A percentile compares a stretch with the other conserved stretches of the same genome.
Conservation (phyloP, 2,329 filamentous ascomycete species). For the Coniella vitis region DNA sequence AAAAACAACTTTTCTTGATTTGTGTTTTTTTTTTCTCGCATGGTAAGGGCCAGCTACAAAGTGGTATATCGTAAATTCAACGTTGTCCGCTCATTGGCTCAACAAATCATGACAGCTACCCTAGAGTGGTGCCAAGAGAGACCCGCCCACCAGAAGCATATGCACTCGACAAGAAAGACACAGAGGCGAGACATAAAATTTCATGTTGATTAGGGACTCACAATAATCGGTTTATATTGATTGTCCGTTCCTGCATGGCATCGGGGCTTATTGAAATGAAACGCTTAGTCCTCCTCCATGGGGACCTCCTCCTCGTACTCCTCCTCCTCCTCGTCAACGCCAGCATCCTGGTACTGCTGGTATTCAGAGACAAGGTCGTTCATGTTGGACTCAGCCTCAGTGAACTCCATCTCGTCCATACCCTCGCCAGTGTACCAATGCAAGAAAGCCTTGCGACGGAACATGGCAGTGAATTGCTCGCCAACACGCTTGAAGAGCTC, state of each 20-base stretch:
- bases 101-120: too few relatives aligned
- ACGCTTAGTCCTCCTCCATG: constrained; percentile 55
- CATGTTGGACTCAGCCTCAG: constrained; percentile 99
- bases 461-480: constrained; percentile 99
- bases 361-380: constrained; percentile 99
- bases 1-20: too few relatives aligned
- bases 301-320: constrained; percentile 85
- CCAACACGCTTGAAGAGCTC: constrained; percentile 99
- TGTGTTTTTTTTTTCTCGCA: too few relatives aligned
- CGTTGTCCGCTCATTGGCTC: too few relatives aligned
- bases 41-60: too few relatives aligned
- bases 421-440: constrained; percentile 99
- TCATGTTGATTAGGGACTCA: constrained; percentile 6
- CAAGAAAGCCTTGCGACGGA: constrained; percentile 99
- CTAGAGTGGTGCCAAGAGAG: too few relatives aligned
- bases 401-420: constrained; percentile 99
- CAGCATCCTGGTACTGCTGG: constrained; percentile 99
- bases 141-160: too few relatives aligned
- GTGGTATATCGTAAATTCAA: too few relatives aligned
- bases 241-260: constrained; percentile 6
- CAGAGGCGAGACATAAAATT: too few relatives aligned
- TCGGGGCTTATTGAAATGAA: constrained; percentile 26
- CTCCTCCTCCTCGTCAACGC: constrained; percentile 94
- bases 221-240: constrained; percentile 3
- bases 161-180: too few relatives aligned